Evolutionary conservation across 2,329 filamentous ascomycete genomes (phyloP), one percentile per base, ranked within the genome.

Genomic region (Hymenoscyphus fructigenus): DNA sequence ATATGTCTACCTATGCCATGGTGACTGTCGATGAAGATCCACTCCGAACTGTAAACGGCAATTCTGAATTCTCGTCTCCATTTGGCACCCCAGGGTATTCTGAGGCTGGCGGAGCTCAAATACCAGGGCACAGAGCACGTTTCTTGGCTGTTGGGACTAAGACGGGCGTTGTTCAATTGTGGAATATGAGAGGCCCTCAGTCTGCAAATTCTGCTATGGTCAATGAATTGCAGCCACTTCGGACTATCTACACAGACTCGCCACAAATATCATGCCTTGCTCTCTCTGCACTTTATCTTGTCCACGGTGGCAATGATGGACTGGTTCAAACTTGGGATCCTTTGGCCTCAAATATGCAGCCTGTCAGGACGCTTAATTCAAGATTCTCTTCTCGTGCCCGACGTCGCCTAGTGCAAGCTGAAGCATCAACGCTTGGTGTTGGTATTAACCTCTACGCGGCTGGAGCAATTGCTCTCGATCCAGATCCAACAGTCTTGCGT

Each of bases 291-390:
- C 81, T 99, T 17, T 96, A 96, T 74, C 79, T 99, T 17, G 91
- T 98, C 6, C 92, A 97, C 75, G 95, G 95, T 59, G 95, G 95
- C 29, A 97, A 91, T 70, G 95, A 99, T 78, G 94, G 95, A 0
- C 85, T 98, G 2, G 94, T 97, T 4, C 95, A 98, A 76, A 91
- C 93, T 5, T 99, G 95, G 95, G 95, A 99, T 79, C 91, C 91
- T n/a, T 81, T 99, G 57, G 92, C 89, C 0, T 98, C 94, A 1
- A 90, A 85, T 0, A 78, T 84, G 20, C 87, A 89, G 23, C 92
- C 95, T 0, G 85, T 98, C 60, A 88, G 93, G 47, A 98, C 93
- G 0, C 82, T 99, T 62, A 93, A 96, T 74, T 92, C 92, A 2
- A 88, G 91, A 15, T 93, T 94, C 69, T 91, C 91, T 1, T 89